A percentile compares a stretch with the other conserved stretches of the same genome.
These are phyloP conservation scores for Linnemannia exigua DNA, from an alignment of 192 early-diverging fungal species.

Conservation along the genomic window DNA sequence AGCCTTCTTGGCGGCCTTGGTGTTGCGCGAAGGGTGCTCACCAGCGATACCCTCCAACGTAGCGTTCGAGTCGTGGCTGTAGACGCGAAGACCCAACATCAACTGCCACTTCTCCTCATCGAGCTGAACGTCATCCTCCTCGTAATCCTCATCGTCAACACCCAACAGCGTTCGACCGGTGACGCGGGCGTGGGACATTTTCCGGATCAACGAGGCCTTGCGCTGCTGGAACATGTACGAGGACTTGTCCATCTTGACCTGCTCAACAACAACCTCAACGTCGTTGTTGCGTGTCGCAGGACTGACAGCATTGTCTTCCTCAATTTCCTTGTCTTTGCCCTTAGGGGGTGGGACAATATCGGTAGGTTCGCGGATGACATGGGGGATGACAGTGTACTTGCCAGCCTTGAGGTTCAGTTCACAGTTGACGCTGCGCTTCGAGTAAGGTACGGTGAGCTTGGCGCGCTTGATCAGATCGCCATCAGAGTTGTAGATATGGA, in stretches of 20 bases:
- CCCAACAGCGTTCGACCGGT: constrained; percentile 43
- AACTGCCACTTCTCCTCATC: constrained; percentile 51
- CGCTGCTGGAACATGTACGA: constrained; percentile 52
- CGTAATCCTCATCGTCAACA: constrained; percentile 55
- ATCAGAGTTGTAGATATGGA: constrained; percentile 41
- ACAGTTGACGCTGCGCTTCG: constrained; percentile 47
- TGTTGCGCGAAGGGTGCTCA: constrained; percentile 10
- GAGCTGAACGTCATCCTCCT: constrained; percentile 8
- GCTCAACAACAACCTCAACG: constrained; percentile 38
- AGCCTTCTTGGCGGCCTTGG: background rate
- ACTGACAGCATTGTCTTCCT: constrained; percentile 32
- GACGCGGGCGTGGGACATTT: constrained; percentile 40
- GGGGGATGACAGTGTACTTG: constrained; percentile 47
- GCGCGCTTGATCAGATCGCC: constrained; percentile 39
- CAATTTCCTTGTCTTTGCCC: background rate
- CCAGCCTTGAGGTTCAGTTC: constrained; percentile 48
- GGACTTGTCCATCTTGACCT: constrained; percentile 56
- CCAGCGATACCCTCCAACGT: constrained; percentile 28
- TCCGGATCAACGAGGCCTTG: constrained; percentile 38
- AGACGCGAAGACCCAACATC: constrained; percentile 55
- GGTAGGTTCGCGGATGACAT: constrained; percentile 43
- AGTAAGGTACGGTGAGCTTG: constrained; percentile 45
- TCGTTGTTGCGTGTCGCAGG: constrained; percentile 30
- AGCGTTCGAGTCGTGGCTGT: constrained; percentile 39
- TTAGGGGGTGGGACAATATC: constrained; percentile 28